Base-by-base conservation (phyloP, 345 rosid genomes). In the Euphorbia lathyris region DNA sequence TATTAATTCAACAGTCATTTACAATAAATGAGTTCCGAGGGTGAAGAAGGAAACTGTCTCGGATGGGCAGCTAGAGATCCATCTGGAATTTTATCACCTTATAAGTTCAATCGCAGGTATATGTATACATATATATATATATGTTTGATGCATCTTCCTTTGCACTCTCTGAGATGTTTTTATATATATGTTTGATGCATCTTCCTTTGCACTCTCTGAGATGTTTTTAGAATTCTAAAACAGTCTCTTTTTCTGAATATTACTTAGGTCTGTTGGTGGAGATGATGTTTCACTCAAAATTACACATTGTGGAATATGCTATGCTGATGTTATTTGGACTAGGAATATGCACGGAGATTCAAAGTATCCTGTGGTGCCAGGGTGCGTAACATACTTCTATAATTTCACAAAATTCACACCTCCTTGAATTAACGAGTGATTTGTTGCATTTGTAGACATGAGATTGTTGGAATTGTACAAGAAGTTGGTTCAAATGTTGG, bases 291-390 rank as follows among this genome's bases (percentile, higher is more conserved):
- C 90, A 5, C 14, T 95, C 48, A 80, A 77, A 8, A 95, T 95
- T 65, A 92, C 97, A 0, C 97, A 95, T 68, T 95, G 97, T 77
- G 97, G 99, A 55, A 76, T 95, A 63, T 95, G 99, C 78, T 87
- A 88, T 78, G 96, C 97, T 69, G 99, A 95, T 81, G 82, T 86
- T 72, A 43, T 76, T 58, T 87, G 96, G 97, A 85, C 90, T 34
- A 79, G 83, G 74, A 95, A 92, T 85, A 53, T 69, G 71, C 80
- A 38, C 45, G 88, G 83, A 23, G 83, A 84, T 72, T 82, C 94
- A 2, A 88, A 74, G 80, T 90, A 92, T 69, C 99, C 99, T 72
- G 48, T 95, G 76, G 86, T 95, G 76, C 97, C 97, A 9, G 97
- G 97, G 97, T 95, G 84, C 51, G 80, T 32, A n/a, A 8, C 60